A percentile compares a stretch with the other conserved stretches of the same genome.
Conservation (phyloP, 1,284 basidiomycete species). For the Golubevia sp. region DNA sequence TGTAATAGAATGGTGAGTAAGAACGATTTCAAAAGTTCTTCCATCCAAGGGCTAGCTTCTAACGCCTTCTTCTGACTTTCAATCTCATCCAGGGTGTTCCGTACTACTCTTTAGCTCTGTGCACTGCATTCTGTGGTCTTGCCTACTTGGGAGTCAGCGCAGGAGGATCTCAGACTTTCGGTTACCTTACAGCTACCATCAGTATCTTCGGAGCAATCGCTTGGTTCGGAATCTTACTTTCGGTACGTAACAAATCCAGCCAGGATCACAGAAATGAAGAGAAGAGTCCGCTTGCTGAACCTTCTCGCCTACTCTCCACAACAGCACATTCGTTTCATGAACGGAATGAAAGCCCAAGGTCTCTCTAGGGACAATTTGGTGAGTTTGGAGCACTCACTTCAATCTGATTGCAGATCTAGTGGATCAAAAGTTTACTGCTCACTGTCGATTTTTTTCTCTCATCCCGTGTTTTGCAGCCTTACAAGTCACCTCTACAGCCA, state of each 20-base stretch:
- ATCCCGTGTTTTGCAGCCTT: constrained; percentile 19
- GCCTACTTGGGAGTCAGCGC: constrained; percentile 70
- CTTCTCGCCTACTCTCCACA: no score
- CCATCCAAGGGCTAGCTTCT: no score
- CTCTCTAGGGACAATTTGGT: constrained; percentile 3
- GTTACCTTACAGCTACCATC: constrained; percentile 31
- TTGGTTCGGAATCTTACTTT: constrained; percentile 36
- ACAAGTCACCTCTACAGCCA: constrained; percentile 30
- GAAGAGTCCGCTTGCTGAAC: no score
- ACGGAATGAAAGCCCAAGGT: constrained; percentile 36
- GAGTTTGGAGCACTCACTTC: background rate
- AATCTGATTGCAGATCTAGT: no score
- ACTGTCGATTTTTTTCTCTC: no score
- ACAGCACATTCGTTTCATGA: constrained; percentile 41
- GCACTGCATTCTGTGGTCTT: constrained; percentile 68
- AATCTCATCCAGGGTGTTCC: constrained; percentile 65
- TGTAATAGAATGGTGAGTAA: constrained; percentile 65
- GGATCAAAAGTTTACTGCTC: no score
- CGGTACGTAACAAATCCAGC: no score
- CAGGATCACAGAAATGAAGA: no score
- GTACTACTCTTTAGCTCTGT: constrained; percentile 65
- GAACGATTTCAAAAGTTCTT: no score
- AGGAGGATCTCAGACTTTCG: constrained; percentile 31
- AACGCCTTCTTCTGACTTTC: no score
- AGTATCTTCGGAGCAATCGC: constrained; percentile 45